Base-by-base conservation (phyloP, 352 stramenopile genomes). In the Paralagenidium karlingii region DNA sequence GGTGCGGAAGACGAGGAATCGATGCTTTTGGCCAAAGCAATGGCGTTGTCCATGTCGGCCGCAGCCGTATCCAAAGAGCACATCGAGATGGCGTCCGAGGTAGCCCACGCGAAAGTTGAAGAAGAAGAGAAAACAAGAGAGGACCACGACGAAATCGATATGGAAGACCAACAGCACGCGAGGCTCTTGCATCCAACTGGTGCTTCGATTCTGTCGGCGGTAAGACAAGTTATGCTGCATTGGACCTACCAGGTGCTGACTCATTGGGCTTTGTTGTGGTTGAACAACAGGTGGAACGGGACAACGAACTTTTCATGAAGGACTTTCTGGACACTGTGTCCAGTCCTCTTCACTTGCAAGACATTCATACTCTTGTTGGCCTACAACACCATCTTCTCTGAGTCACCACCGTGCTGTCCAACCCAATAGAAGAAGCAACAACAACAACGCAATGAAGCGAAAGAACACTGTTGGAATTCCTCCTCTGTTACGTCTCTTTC, bases 1-100 rank as follows among this genome's bases (percentile, higher is more conserved):
- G 51, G 34, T 24, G 49, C 45, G 4, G 69, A 71, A 15, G 69
- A 90, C 21, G 74, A 93, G 12, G 79, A 93, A 45, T 68, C 79
- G 2, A 90, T 93, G 75, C 47, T 93, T 28, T 51, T 93, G 5
- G 79, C 79, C 0, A 90, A 93, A 36, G 79, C 79, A 9, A 93
- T 93, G 79, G 74, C 76, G 18, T 39, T 93, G 38, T 93, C 79
- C 10, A 93, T 93, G 79, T 85, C 79, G 21, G 70, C 76, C 16
- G 68, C 68, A 0, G 62, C 63, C 9, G 56, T n/a, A n/a, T n/a
- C n/a, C n/a, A n/a, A n/a, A n/a, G n/a, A 75, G 22, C 63, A 63
- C 29, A 66, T 73, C 6, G 28, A 32, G 28, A 26, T 43, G 5
- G 38, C 31, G 22, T 49, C 25, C 0, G 66, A 69, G 5, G 52